Percentiles rank a stretch among this genome's conserved stretches.
These are phyloP conservation scores for Hymenoscyphus occultus DNA, from an alignment of 2,329 filamentous ascomycete species.

Conservation along the genomic window DNA sequence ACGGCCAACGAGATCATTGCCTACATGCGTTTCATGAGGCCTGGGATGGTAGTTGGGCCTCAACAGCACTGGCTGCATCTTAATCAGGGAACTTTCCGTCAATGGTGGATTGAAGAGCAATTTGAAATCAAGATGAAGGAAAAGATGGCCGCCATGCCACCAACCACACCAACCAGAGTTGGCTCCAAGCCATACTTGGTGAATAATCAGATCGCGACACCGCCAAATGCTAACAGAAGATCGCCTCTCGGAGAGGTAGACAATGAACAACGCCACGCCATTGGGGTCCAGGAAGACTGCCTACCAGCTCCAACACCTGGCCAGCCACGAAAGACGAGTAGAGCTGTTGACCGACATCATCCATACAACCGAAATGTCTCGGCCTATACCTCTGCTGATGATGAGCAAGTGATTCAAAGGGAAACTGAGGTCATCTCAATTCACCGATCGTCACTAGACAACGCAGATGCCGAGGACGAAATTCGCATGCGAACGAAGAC, in stretches of 20 bases:
- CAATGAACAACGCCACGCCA: constrained; percentile 63
- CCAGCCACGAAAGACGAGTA: constrained; percentile 85
- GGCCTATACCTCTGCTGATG: constrained; percentile 42
- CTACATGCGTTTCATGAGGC: constrained; percentile 98
- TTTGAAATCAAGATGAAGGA: constrained; percentile 48
- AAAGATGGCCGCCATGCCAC: constrained; percentile 45
- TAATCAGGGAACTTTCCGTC: constrained; percentile 94
- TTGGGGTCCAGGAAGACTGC: constrained; percentile 79
- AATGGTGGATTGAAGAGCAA: constrained; percentile 85
- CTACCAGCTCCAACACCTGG: constrained; percentile 93
- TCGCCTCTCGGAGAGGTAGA: constrained; percentile 93
- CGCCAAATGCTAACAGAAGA: constrained; percentile 75
- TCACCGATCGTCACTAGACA: constrained; percentile 60
- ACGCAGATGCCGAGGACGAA: constrained; percentile 73
- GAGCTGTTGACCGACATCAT: constrained; percentile 69
- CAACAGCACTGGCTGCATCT: constrained; percentile 99
- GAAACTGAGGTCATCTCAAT: constrained; percentile 58
- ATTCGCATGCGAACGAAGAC: constrained; percentile 71
- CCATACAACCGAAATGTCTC: constrained; percentile 62
- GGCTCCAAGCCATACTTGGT: constrained; percentile 57
- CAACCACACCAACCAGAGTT: constrained; percentile 59
- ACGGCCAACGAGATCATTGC: constrained; percentile 96
- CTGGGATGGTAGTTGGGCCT: constrained; percentile 97
- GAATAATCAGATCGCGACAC: constrained; percentile 73
- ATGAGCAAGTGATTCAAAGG: constrained; percentile 50